Conservation (phyloP, 192 early-diverging fungal species). For the Coemansia sp. region DNA sequence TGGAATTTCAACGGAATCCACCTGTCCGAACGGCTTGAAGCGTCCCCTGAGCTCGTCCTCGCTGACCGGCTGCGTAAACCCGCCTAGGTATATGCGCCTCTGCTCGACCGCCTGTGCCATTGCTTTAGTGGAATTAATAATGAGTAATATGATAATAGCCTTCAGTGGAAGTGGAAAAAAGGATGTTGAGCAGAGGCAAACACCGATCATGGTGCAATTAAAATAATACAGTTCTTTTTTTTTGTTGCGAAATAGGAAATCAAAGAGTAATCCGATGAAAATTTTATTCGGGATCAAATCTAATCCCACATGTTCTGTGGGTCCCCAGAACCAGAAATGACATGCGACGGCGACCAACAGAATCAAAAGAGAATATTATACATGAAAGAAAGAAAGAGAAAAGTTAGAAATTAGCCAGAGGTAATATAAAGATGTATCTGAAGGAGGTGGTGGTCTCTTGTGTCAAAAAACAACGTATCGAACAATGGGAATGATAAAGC, state of each 20-base stretch:
- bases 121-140: neutral
- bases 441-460: neutral
- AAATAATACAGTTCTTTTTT: neutral
- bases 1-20: conserved; percentile 31
- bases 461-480: conserved; percentile 16
- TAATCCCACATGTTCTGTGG: too few species aligned
- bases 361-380: neutral
- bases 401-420: neutral
- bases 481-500: conserved; percentile 37
- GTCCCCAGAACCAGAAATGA: neutral
- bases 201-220: neutral
- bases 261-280: neutral
- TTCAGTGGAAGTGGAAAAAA: neutral
- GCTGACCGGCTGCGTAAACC: conserved; percentile 63
- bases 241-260: neutral
- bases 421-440: too few species aligned
- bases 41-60: conserved; percentile 61
- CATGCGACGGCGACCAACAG: neutral
- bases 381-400: neutral
- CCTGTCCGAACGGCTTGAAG: conserved; percentile 73
- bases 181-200: neutral
- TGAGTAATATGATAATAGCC: neutral
- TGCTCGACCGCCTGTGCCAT: conserved; percentile 31
- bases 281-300: neutral
- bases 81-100: conserved; percentile 78